Conservation (phyloP, 352 stramenopile species). For the Globisporangium middletonii region DNA sequence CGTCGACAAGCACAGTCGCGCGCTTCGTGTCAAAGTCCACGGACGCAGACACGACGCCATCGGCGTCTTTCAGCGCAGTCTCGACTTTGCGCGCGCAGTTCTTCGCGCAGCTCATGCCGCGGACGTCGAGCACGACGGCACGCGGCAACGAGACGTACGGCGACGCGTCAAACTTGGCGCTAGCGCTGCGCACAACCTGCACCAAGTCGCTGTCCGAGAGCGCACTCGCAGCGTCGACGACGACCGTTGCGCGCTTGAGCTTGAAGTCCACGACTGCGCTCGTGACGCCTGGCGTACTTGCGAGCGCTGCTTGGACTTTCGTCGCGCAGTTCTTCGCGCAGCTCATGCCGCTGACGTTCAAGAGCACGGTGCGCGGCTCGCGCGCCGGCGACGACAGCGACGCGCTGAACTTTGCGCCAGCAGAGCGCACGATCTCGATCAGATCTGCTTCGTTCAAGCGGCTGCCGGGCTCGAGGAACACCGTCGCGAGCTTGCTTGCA, state of each 20-base stretch:
- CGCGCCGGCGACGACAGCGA: slow-evolving; percentile 31
- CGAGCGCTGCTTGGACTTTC: slow-evolving; percentile 64
- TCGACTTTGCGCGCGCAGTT: slow-evolving; percentile 74
- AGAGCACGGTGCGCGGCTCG: slow-evolving; percentile 39
- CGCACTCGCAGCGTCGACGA: slow-evolving; percentile 39
- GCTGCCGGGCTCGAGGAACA: slow-evolving; percentile 70
- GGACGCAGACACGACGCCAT: slow-evolving; percentile 59
- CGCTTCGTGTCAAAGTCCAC: slow-evolving; percentile 65
- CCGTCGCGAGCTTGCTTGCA: slow-evolving; percentile 57
- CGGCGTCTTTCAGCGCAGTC: slow-evolving; percentile 35
- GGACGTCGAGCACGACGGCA: slow-evolving; percentile 44
- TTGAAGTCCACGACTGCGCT: slow-evolving; percentile 62
- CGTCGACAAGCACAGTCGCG: slow-evolving; percentile 55
- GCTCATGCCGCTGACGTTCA: slow-evolving; percentile 73
- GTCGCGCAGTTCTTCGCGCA: slow-evolving; percentile 75
- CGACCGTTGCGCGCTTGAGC: slow-evolving; percentile 51
- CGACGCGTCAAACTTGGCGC: slow-evolving; percentile 61
- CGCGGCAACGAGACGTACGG: slow-evolving; percentile 28
- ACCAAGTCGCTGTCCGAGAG: slow-evolving; percentile 57
- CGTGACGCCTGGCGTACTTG: slow-evolving; percentile 39
- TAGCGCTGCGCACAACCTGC: slow-evolving; percentile 35
- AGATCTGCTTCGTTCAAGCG: slow-evolving; percentile 58
- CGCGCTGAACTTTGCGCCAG: slow-evolving; percentile 58
- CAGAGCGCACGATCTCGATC: slow-evolving; percentile 52
- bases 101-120: slow-evolving; percentile 62